A percentile compares a stretch with the other conserved stretches of the same genome.
These are phyloP conservation scores for Polygonum aviculare DNA, from an alignment of 148 eudicot species.

Conservation along the genomic window DNA sequence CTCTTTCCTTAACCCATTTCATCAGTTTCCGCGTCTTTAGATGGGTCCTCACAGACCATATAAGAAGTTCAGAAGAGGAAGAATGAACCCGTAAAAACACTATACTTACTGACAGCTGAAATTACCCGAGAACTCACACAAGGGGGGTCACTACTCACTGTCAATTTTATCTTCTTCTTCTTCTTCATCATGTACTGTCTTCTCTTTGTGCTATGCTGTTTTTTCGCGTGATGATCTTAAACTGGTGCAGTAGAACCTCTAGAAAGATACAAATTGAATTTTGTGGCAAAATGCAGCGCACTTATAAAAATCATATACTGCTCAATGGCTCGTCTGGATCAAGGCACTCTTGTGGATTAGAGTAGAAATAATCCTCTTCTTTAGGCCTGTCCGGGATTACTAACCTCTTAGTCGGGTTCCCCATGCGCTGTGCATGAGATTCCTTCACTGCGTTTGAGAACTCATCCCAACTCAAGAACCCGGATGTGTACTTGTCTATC, in stretches of 20 bases:
- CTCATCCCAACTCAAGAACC: conserved; percentile 78
- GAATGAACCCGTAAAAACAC: neutral
- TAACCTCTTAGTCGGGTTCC: conserved; percentile 58
- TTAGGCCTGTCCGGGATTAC: conserved; percentile 86
- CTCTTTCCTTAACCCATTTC: neutral
- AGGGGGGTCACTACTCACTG: neutral
- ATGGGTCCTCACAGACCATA: neutral
- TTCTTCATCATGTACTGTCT: neutral
- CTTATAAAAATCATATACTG: conserved; percentile 21
- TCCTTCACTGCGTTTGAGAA: conserved; percentile 79
- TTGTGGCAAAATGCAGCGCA: neutral
- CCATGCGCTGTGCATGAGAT: conserved; percentile 67
- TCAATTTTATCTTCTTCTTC: neutral
- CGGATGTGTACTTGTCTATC: conserved; percentile 64
- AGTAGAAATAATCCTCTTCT: conserved; percentile 92
- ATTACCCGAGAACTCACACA: neutral
- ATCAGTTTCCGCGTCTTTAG: neutral
- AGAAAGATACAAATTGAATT: conserved; percentile 1
- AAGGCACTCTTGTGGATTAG: conserved; percentile 92
- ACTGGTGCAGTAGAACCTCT: neutral
- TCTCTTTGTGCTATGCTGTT: neutral
- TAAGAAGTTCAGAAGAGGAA: conserved; percentile 6
- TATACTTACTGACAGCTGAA: conserved; percentile 2
- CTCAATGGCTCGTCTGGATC: conserved; percentile 24
- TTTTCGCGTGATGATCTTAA: neutral